Conservation (phyloP, 129 eudicot genomes). For the Ambrosia artemisiifolia region DNA sequence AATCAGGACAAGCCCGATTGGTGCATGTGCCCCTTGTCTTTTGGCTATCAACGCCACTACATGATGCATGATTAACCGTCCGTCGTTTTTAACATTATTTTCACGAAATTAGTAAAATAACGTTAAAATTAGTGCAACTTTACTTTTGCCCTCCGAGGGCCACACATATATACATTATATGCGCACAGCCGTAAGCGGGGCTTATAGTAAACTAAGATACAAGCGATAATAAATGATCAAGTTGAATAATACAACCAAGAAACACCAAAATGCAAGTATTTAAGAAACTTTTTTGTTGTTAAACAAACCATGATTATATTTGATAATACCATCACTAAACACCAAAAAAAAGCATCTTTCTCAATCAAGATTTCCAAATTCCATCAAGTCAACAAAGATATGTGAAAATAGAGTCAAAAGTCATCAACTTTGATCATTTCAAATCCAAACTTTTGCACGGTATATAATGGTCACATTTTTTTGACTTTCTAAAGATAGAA, state of each 20-base stretch:
- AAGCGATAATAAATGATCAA: not conserved
- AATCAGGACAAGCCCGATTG: too few relatives aligned
- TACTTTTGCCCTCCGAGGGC: too few relatives aligned
- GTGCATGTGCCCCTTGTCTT: too few relatives aligned
- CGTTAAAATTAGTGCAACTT: too few relatives aligned
- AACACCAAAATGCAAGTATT: conserved; percentile 5
- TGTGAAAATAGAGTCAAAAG: conserved; percentile 24
- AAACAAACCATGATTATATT: not conserved
- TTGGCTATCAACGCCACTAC: too few relatives aligned
- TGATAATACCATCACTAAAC: conserved; percentile 5
- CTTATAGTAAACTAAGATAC: too few relatives aligned
- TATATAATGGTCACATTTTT: conserved; percentile 20
- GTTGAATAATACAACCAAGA: not conserved
- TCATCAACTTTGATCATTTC: conserved; percentile 32
- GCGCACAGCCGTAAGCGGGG: too few relatives aligned
- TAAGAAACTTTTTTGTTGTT: not conserved
- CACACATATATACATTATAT: too few relatives aligned
- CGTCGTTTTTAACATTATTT: too few relatives aligned
- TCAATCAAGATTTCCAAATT: conserved; percentile 3
- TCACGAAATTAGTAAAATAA: too few relatives aligned
- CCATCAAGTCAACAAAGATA: conserved; percentile 22
- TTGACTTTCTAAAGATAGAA: conserved; percentile 26
- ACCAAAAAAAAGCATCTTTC: conserved; percentile 19
- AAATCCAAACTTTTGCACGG: conserved; percentile 17
- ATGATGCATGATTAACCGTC: too few relatives aligned